phyloP scores from a whole-genome alignment of 202 grass and related monocot genomes.

The Bolboschoenoplectus hybrid region DNA sequence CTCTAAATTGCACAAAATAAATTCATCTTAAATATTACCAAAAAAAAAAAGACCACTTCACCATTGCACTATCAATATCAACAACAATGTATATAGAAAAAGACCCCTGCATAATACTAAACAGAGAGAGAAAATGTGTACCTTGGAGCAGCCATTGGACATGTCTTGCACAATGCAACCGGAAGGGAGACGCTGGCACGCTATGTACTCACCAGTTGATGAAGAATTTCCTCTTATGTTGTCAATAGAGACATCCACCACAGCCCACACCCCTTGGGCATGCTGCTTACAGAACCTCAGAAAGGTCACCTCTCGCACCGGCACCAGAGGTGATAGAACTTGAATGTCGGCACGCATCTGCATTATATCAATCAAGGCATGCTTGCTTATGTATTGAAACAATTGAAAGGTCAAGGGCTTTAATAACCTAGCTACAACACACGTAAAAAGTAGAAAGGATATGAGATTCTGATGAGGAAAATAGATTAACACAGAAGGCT shows the following conservation, averaged over 20 bases:
- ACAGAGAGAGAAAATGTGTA: slow-evolving; percentile 33
- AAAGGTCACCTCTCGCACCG: slow-evolving; percentile 70
- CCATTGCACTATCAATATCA: neutral
- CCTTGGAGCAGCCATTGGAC: slow-evolving; percentile 91
- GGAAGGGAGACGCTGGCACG: slow-evolving; percentile 72
- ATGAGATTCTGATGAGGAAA: neutral
- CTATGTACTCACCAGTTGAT: slow-evolving; percentile 53
- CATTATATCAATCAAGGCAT: slow-evolving; percentile 12
- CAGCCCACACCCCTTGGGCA: slow-evolving; percentile 74
- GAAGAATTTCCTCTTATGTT: slow-evolving; percentile 47
- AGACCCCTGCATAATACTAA: neutral
- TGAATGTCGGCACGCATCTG: slow-evolving; percentile 95
- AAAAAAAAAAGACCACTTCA: neutral
- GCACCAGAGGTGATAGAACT: slow-evolving; percentile 86
- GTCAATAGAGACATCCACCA: slow-evolving; percentile 90
- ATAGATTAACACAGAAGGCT: neutral
- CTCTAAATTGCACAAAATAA: neutral
- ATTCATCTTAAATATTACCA: neutral
- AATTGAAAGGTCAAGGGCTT: neutral
- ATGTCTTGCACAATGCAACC: slow-evolving; percentile 91
- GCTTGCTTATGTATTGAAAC: neutral
- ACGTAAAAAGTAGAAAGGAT: neutral
- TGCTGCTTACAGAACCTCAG: slow-evolving; percentile 99
- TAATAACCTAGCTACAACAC: neutral
- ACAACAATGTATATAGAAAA: neutral